Percentiles rank a stretch among this genome's conserved stretches.
These are phyloP conservation scores for Aspergillus ostianus DNA, from an alignment of 495 filamentous ascomycete genomes.

Conservation along the genomic window DNA sequence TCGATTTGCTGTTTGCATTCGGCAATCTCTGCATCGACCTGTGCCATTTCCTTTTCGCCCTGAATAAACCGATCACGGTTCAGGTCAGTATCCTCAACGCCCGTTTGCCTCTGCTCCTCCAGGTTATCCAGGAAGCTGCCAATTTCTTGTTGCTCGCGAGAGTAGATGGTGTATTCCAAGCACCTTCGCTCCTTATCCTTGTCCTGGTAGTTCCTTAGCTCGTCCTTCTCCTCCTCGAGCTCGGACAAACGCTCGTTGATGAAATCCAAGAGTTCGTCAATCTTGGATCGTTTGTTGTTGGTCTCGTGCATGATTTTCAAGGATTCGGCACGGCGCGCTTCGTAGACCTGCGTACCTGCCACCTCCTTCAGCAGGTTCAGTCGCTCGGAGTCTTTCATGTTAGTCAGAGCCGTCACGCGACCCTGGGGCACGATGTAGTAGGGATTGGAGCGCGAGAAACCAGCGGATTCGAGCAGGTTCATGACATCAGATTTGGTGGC, in stretches of 20 bases:
- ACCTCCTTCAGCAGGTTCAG: conserved; percentile 93
- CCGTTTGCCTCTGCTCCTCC: conserved; percentile 75
- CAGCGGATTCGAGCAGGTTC: conserved; percentile 92
- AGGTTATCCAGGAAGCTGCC: conserved; percentile 74
- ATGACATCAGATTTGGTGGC: conserved; percentile 93
- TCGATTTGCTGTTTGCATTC: conserved; percentile 79
- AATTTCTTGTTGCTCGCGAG: conserved; percentile 80
- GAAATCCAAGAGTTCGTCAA: conserved; percentile 85
- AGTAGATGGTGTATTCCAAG: conserved; percentile 91
- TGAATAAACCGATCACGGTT: conserved; percentile 73
- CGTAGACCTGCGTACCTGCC: conserved; percentile 94
- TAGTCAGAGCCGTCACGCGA: conserved; percentile 91
- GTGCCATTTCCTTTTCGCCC: conserved; percentile 76
- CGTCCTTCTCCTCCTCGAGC: conserved; percentile 95
- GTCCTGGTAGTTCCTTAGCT: conserved; percentile 86
- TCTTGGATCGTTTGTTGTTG: conserved; percentile 88
- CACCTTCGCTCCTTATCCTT: conserved; percentile 92
- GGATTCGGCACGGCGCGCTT: conserved; percentile 82
- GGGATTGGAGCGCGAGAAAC: conserved; percentile 95
- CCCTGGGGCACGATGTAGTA: conserved; percentile 99
- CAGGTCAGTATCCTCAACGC: conserved; percentile 78
- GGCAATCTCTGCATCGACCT: conserved; percentile 73
- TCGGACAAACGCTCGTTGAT: conserved; percentile 88
- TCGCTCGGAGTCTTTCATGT: conserved; percentile 94
- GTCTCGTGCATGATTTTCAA: conserved; percentile 97